Conservation (phyloP, 768 basidiomycete species). For the Naganishia vaughanmartiniae region DNA sequence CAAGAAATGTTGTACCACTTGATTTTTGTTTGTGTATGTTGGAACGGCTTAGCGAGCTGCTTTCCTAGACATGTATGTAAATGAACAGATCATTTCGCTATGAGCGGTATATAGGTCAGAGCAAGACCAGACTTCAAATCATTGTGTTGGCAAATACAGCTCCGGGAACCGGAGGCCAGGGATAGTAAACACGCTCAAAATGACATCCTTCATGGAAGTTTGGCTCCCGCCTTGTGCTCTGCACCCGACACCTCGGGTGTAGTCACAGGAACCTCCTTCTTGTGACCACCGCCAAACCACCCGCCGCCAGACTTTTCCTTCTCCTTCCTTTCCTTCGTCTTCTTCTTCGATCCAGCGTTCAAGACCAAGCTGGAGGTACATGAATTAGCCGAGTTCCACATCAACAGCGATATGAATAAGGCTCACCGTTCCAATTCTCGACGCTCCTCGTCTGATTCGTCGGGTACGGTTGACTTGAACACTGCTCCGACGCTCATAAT, state of each 20-base stretch:
- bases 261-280: constrained; percentile 2
- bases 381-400: not conserved
- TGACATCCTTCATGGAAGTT: not conserved
- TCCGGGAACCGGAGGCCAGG: not conserved
- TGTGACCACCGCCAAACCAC: constrained; percentile 20
- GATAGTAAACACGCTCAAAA: not conserved
- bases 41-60: not conserved
- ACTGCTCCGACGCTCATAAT: constrained; percentile 84
- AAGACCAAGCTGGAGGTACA: constrained; percentile 42
- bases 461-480: constrained; percentile 78
- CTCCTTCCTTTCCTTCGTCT: constrained; percentile 42
- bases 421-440: constrained; percentile 85
- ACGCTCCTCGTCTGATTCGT: constrained; percentile 89
- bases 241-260: not conserved
- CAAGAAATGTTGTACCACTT: constrained; percentile 11
- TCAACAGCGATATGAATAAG: not conserved
- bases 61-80: not conserved
- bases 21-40: too few relatives aligned
- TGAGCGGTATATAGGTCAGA: not conserved
- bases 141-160: constrained; percentile 5
- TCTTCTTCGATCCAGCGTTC: constrained; percentile 52
- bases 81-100: not conserved
- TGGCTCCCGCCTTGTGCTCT: constrained; percentile 4
- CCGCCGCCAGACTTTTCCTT: constrained; percentile 28
- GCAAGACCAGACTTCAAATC: not conserved